Evolutionary conservation across 371 early-diverging fungal species (phyloP).

Genomic region (Rhizomucor miehei): DNA sequence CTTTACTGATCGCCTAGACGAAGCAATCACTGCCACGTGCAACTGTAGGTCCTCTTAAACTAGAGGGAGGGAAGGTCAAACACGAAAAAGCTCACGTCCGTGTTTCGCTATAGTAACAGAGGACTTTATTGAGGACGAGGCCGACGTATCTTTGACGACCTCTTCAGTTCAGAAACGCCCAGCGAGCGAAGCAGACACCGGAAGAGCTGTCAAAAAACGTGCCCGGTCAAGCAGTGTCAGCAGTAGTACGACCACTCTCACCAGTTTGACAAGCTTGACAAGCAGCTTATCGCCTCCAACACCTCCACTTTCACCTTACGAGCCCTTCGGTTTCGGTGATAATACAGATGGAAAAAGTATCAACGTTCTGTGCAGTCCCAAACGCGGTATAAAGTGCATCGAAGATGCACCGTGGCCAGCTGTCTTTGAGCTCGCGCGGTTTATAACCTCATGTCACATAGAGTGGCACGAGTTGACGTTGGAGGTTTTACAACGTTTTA

Average conservation of each 20-base stretch:
- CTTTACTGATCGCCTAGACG: slow-evolving; percentile 14
- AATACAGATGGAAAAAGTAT: not conserved
- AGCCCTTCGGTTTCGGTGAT: slow-evolving; percentile 4
- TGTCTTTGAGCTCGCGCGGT: slow-evolving; percentile 35
- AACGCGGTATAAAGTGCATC: slow-evolving; percentile 9
- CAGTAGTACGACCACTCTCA: not conserved
- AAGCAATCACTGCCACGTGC: slow-evolving; percentile 10
- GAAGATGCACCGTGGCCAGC: slow-evolving; percentile 20
- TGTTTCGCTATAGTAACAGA: not conserved
- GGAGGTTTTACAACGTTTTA: slow-evolving; percentile 25
- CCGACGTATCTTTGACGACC: not conserved
- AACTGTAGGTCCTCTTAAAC: slow-evolving; percentile 3
- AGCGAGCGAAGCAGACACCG: not conserved
- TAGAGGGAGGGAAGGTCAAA: too few species aligned
- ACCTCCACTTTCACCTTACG: slow-evolving; percentile 18
- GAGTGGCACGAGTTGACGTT: slow-evolving; percentile 27
- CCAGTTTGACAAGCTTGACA: not conserved
- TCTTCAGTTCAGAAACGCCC: slow-evolving; percentile 4
- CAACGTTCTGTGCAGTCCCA: slow-evolving; percentile 10
- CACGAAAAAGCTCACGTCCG: too few species aligned
- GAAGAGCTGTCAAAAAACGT: slow-evolving; percentile 3
- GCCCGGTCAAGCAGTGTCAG: slow-evolving; percentile 2
- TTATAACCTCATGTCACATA: slow-evolving; percentile 15
- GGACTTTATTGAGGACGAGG: not conserved
- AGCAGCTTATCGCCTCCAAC: slow-evolving; percentile 8